A percentile compares a stretch with the other conserved stretches of the same genome.
phyloP scores from a whole-genome alignment of 1,284 basidiomycete genomes.

The Ganoderma meredithae region DNA sequence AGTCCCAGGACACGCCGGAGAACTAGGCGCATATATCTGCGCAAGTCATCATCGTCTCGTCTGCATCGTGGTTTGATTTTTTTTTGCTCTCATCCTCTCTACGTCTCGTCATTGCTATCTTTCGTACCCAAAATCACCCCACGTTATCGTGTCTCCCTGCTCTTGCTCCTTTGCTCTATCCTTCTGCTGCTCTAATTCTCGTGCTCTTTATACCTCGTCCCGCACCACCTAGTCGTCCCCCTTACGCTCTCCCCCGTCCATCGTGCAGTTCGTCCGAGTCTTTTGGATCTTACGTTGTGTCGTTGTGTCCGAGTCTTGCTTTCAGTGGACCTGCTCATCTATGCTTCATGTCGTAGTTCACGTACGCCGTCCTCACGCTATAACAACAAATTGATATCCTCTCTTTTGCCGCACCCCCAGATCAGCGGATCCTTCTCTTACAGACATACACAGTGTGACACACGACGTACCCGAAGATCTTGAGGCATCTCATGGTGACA shows the following conservation, averaged over 20 bases:
- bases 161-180: not conserved
- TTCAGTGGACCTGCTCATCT: not conserved
- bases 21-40: not conserved
- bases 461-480: not conserved
- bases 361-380: not conserved
- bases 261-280: not conserved
- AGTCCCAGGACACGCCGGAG: not conserved
- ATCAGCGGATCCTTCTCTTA: not conserved
- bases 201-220: not conserved
- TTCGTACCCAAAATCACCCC: not conserved
- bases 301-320: not conserved
- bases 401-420: not conserved
- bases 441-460: not conserved
- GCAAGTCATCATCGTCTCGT: not conserved
- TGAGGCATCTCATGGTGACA: not conserved
- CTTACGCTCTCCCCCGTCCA: not conserved
- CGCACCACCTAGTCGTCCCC: not conserved
- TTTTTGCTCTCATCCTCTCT: constrained; percentile 3
- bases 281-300: not conserved
- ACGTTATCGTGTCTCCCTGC: not conserved
- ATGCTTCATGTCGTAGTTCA: not conserved
- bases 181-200: not conserved
- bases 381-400: not conserved
- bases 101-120: not conserved
- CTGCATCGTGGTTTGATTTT: not conserved